Conservation (phyloP, 305 asterid species). For the Fraxinus floribunda region DNA sequence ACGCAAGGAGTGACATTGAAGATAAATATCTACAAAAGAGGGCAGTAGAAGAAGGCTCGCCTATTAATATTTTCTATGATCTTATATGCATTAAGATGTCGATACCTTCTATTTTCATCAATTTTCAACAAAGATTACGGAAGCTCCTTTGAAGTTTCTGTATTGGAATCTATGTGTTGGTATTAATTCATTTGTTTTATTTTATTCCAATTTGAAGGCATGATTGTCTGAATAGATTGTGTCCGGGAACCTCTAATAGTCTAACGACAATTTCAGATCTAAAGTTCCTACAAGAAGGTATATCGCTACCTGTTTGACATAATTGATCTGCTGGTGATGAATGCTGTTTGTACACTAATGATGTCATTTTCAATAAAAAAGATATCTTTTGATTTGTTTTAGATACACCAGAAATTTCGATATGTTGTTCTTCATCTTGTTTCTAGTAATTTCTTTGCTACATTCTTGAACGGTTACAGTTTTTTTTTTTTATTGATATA, state of each 20-base stretch:
- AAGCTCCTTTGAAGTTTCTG: conserved; percentile 12
- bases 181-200: neutral
- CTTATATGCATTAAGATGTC: conserved; percentile 42
- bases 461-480: conserved; percentile 10
- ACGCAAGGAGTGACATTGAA: conserved; percentile 53
- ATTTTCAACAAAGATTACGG: neutral
- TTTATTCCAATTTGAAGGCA: conserved; percentile 42
- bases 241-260: conserved; percentile 54
- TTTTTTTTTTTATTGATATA: neutral
- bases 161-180: conserved; percentile 9
- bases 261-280: conserved; percentile 37
- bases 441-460: neutral
- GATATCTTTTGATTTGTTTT: conserved; percentile 2
- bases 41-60: conserved; percentile 47
- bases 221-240: conserved; percentile 65
- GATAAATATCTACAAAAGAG: conserved; percentile 45
- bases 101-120: conserved; percentile 11
- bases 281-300: conserved; percentile 60
- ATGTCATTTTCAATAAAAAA: neutral
- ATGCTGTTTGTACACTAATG: neutral
- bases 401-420: neutral
- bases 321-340: conserved; percentile 11
- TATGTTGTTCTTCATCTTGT: neutral
- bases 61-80: conserved; percentile 54
- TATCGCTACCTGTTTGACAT: conserved; percentile 1